These are phyloP conservation scores for Podila verticillata DNA, from an alignment of 192 early-diverging fungal genomes.

Conservation along the genomic window DNA sequence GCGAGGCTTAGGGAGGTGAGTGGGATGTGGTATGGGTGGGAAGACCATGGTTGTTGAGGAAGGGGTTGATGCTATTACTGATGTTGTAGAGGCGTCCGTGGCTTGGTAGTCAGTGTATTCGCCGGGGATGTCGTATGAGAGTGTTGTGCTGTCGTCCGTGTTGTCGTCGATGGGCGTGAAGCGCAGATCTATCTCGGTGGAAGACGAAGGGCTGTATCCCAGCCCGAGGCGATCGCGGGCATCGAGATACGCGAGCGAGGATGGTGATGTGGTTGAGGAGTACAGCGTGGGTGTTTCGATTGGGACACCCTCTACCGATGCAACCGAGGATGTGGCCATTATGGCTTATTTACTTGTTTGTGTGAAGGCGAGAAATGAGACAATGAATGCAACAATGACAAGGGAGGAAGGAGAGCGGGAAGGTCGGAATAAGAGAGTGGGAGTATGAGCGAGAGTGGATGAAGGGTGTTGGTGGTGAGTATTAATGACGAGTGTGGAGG, in stretches of 20 bases:
- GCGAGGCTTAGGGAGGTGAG: background rate
- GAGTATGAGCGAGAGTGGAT: background rate
- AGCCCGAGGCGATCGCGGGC: background rate
- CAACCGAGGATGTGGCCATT: background rate
- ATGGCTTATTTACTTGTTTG: background rate
- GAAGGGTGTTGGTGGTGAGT: too few species aligned
- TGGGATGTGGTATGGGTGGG: background rate
- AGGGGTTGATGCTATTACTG: background rate
- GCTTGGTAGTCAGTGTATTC: background rate
- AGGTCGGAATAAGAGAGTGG: background rate
- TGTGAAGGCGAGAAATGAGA: background rate
- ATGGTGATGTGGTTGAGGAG: background rate
- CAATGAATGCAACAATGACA: background rate
- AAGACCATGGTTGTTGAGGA: background rate
- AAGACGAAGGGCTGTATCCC: background rate
- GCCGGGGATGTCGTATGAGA: background rate
- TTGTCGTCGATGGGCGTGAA: background rate
- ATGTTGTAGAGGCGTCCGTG: background rate
- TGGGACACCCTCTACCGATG: background rate
- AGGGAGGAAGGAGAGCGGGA: background rate
- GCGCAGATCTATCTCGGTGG: background rate
- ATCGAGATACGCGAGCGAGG: background rate
- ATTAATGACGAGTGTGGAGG: background rate
- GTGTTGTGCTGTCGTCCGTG: background rate
- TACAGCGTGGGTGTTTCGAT: background rate